Conservation (phyloP, 1,284 basidiomycete species). For the Tilletia indica region DNA sequence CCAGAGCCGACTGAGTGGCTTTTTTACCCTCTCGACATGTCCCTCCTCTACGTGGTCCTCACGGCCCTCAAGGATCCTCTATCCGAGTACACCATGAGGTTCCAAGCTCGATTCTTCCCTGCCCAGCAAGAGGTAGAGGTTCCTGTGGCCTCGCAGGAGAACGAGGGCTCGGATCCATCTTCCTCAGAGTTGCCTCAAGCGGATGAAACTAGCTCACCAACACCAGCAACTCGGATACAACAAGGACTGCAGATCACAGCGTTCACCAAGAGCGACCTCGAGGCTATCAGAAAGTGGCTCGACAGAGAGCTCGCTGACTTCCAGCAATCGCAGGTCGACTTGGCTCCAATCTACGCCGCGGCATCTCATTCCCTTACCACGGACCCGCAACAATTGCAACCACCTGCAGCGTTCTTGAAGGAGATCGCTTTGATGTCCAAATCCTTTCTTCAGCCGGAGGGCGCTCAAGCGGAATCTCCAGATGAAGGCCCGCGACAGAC, state of each 20-base stretch:
- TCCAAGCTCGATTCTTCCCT: background rate
- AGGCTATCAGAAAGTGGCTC: background rate
- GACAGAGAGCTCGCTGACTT: background rate
- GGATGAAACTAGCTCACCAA: background rate
- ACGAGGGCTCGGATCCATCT: background rate
- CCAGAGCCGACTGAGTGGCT: background rate
- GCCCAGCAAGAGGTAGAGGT: background rate
- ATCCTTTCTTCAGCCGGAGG: background rate
- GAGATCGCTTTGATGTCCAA: background rate
- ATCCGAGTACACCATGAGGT: background rate
- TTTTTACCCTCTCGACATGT: conserved; percentile 9
- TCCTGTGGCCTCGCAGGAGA: background rate
- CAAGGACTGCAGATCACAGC: background rate
- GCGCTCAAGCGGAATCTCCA: background rate
- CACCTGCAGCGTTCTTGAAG: background rate
- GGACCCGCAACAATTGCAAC: background rate
- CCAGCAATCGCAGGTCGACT: background rate
- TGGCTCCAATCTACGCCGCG: conserved; percentile 5
- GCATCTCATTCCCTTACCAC: background rate
- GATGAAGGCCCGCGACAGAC: background rate
- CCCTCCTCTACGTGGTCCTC: conserved; percentile 6
- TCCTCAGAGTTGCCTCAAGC: background rate
- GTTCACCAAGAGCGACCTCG: background rate
- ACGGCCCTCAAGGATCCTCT: background rate
- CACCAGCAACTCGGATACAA: background rate